Base-by-base conservation (phyloP, 805 yeast genomes). In the Metschnikowia aberdeeniae region DNA sequence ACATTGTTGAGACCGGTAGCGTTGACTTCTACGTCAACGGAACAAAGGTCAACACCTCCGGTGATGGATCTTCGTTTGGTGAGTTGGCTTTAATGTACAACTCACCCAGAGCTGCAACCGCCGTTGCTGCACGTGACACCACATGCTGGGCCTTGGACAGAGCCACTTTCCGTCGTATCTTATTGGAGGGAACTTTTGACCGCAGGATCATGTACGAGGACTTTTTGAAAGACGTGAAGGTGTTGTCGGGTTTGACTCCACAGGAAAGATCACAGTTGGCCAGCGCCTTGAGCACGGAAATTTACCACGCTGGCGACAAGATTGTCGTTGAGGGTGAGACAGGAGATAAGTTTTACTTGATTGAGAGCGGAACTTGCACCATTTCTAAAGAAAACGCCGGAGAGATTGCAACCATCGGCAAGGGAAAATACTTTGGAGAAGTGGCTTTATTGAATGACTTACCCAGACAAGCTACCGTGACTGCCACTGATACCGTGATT, bases 71-170 rank as follows among this genome's bases (percentile, higher is more conserved):
- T 4, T 83, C 92, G 36, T 93, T 93, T 67, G 99, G 99, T 61
- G 99, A 93, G 67, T 77, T 93, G 59, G 99, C 99, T 3, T 76
- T 93, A 57, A 89, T 93, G 96, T 92, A 93, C 72, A 92, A 93
- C 65, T 82, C 97, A 14, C 97, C 97, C 50, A 82, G 99, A 68
- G 98, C 98, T 6, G 98, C 98, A 8, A 89, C 98, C 1, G 97
- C 87, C 1, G 64, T 73, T 20, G 75, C 86, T 6, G 88, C 85
- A 49, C 76, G 84, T 57, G 80, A 80, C 28, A 73, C 92, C 42
- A 65, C 70, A 12, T 68, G 73, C 53, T 92, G 97, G 97, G 93
- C 96, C 2, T 76, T 93, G 55, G 99, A 93, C 68, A 81, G 99
- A 60, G 72, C 84, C 59, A 90, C 97, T 1, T 93, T 93, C 73